Conservation (phyloP, 495 filamentous ascomycete species). For the Poronia punctata region DNA sequence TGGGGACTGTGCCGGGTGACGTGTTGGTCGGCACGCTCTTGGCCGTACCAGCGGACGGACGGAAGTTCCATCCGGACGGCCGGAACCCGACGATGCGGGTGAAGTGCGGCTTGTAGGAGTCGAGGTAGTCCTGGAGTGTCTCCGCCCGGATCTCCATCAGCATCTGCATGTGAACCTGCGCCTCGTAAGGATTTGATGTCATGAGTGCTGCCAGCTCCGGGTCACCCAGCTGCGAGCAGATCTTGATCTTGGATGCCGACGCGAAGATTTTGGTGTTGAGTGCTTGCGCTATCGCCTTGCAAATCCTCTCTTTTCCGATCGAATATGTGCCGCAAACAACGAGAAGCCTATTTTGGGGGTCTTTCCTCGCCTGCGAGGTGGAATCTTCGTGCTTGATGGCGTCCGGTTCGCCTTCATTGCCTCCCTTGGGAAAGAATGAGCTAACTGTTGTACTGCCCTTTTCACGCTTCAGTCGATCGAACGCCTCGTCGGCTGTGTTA, state of each 20-base stretch:
- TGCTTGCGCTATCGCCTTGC: conserved; percentile 81
- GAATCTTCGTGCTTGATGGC: background rate
- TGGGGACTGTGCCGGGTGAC: conserved; percentile 28
- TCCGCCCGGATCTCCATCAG: conserved; percentile 85
- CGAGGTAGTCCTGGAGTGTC: conserved; percentile 81
- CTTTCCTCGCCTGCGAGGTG: conserved; percentile 1
- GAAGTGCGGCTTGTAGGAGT: conserved; percentile 68
- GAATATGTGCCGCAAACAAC: conserved; percentile 95
- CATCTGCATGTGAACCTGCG: conserved; percentile 96
- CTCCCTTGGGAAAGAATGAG: conserved; percentile 36
- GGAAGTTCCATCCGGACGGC: conserved; percentile 87
- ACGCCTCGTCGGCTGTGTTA: conserved; percentile 20
- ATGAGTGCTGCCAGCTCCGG: conserved; percentile 67
- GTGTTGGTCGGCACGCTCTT: conserved; percentile 23
- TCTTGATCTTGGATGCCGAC: conserved; percentile 66
- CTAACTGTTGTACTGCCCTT: conserved; percentile 26
- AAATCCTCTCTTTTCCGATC: conserved; percentile 97
- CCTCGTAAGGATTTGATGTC: conserved; percentile 71
- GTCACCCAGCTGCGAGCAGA: conserved; percentile 83
- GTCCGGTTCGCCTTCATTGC: conserved; percentile 3
- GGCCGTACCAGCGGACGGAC: conserved; percentile 31
- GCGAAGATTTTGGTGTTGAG: conserved; percentile 89
- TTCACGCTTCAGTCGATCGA: conserved; percentile 14
- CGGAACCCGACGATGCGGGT: conserved; percentile 83
- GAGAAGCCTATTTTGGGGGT: conserved; percentile 53